Conservation (phyloP, 2,329 filamentous ascomycete genomes). For the Fusarium acutatum region DNA sequence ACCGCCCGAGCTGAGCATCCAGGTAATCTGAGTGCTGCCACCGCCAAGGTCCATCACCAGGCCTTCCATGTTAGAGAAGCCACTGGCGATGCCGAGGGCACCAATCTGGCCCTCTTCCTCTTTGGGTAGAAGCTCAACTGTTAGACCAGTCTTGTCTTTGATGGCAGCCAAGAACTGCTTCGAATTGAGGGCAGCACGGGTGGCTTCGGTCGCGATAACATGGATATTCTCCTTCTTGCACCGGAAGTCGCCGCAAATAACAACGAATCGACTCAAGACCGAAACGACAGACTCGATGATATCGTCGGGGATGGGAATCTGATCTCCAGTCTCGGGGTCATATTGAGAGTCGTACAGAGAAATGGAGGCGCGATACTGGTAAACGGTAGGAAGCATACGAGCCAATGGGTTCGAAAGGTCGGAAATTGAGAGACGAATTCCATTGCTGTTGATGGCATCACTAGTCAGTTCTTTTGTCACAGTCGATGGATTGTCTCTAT, state of each 20-base stretch:
- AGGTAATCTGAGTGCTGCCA: slow-evolving; percentile 75
- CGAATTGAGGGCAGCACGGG: slow-evolving; percentile 44
- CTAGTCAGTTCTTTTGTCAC: slow-evolving; percentile 9
- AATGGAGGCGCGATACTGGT: slow-evolving; percentile 45
- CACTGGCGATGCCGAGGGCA: slow-evolving; percentile 72
- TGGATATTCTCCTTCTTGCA: slow-evolving; percentile 40
- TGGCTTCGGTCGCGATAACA: slow-evolving; percentile 46
- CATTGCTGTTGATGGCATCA: slow-evolving; percentile 60
- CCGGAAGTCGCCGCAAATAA: slow-evolving; percentile 42
- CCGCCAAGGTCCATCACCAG: slow-evolving; percentile 78
- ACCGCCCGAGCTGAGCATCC: slow-evolving; percentile 64
- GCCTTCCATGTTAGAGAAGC: slow-evolving; percentile 67
- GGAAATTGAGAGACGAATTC: slow-evolving; percentile 74
- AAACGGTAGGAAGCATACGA: slow-evolving; percentile 64
- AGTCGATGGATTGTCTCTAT: neutral
- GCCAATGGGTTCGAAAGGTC: slow-evolving; percentile 57
- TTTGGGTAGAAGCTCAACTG: slow-evolving; percentile 68
- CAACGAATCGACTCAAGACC: slow-evolving; percentile 41
- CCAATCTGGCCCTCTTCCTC: slow-evolving; percentile 73
- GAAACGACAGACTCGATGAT: slow-evolving; percentile 41
- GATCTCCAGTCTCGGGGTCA: slow-evolving; percentile 43
- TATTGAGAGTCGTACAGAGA: slow-evolving; percentile 47
- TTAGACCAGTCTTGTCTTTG: slow-evolving; percentile 64
- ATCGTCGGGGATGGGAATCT: slow-evolving; percentile 43
- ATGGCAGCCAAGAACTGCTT: slow-evolving; percentile 51